A percentile compares a stretch with the other conserved stretches of the same genome.
phyloP scores from a whole-genome alignment of 306 rosid genomes.

The Medicago lupulina region DNA sequence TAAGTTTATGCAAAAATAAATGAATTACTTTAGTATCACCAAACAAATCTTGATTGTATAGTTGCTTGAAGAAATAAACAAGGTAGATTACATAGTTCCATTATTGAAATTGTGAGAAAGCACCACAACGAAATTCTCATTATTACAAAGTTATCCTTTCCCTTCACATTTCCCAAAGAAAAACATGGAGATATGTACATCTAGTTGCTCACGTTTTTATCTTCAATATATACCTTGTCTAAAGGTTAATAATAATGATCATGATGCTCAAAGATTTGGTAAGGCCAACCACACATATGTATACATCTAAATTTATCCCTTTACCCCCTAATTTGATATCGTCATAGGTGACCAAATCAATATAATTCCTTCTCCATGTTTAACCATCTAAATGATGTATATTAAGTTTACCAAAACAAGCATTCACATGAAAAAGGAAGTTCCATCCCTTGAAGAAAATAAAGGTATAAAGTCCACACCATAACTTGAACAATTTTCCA shows the following conservation, averaged over 20 bases:
- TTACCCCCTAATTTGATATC: conserved; percentile 22
- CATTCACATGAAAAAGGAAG: conserved; percentile 29
- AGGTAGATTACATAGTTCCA: neutral
- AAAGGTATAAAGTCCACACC: conserved; percentile 22
- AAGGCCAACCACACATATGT: conserved; percentile 36
- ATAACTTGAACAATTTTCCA: conserved; percentile 29
- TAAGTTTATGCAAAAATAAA: neutral
- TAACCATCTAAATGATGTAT: conserved; percentile 26
- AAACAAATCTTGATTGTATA: neutral
- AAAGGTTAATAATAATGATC: conserved; percentile 27
- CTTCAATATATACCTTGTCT: conserved; percentile 40
- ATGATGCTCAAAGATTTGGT: conserved; percentile 27
- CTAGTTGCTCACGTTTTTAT: conserved; percentile 30
- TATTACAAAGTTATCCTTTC: conserved; percentile 34
- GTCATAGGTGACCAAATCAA: conserved; percentile 31
- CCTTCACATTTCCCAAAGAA: conserved; percentile 47
- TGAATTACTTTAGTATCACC: neutral
- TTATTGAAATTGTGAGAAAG: conserved; percentile 15
- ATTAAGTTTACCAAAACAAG: conserved; percentile 24
- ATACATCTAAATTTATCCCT: conserved; percentile 35
- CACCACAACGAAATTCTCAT: conserved; percentile 20
- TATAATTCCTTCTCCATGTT: conserved; percentile 27
- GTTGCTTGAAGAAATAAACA: neutral
- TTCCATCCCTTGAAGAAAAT: conserved; percentile 25
- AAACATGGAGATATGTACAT: conserved; percentile 32